Evolutionary conservation across 768 basidiomycete genomes (phyloP).

Genomic region (Serendipita sp.): DNA sequence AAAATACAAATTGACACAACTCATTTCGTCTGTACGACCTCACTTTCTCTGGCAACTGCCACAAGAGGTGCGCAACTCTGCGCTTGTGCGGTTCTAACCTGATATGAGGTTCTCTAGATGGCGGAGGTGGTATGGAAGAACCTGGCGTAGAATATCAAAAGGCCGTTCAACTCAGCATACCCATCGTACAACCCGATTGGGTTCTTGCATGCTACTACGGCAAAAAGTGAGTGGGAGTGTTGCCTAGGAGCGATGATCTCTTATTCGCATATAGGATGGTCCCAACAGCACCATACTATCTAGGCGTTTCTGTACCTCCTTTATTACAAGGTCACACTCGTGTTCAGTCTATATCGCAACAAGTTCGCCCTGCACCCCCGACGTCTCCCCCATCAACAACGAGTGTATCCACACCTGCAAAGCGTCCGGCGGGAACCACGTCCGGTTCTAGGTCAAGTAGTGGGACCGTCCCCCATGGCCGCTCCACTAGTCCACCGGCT

Average conservation of each 20-base stretch:
- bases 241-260: neutral
- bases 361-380: constrained; percentile 33
- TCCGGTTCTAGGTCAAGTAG: constrained; percentile 52
- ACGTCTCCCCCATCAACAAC: constrained; percentile 20
- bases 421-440: constrained; percentile 35
- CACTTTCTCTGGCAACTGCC: constrained; percentile 36
- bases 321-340: constrained; percentile 27
- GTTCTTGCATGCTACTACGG: constrained; percentile 76
- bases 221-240: constrained; percentile 44
- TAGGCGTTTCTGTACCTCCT: constrained; percentile 45
- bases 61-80: constrained; percentile 36
- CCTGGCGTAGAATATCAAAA: constrained; percentile 86
- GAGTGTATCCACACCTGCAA: constrained; percentile 19
- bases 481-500: constrained; percentile 23
- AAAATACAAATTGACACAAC: constrained; percentile 96
- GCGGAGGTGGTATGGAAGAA: constrained; percentile 34
- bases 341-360: constrained; percentile 67
- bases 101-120: constrained; percentile 13
- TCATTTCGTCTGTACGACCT: constrained; percentile 92
- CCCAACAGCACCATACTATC: constrained; percentile 66
- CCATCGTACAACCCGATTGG: constrained; percentile 92
- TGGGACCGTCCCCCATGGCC: constrained; percentile 19
- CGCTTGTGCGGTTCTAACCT: neutral
- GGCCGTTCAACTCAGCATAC: constrained; percentile 86
- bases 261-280: constrained; percentile 47